phyloP scores from a whole-genome alignment of 1,284 basidiomycete species.

The Xerocomus nothofagi region DNA sequence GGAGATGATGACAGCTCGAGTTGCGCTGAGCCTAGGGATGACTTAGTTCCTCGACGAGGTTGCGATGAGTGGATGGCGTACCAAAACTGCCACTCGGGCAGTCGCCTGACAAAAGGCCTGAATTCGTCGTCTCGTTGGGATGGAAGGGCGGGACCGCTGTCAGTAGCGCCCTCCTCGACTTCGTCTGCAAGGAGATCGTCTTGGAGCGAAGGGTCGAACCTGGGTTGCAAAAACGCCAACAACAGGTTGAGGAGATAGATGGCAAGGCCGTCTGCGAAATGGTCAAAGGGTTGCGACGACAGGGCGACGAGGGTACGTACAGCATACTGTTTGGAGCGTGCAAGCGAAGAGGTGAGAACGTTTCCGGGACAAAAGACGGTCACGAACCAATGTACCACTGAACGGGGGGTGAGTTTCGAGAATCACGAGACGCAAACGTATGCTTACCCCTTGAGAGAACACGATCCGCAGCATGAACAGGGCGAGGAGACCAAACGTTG shows the following conservation, averaged over 20 bases:
- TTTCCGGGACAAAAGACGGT: no score
- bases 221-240: conserved; percentile 87
- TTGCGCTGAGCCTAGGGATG: conserved; percentile 81
- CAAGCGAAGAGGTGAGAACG: no score
- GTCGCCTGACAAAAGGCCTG: conserved; percentile 91
- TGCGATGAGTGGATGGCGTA: conserved; percentile 39
- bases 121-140: conserved; percentile 87
- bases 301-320: conserved; percentile 43
- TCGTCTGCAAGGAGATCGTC: conserved; percentile 93
- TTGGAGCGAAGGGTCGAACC: conserved; percentile 94
- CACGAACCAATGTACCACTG: conserved; percentile 90
- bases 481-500: conserved; percentile 68
- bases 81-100: conserved; percentile 98
- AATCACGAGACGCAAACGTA: not conserved
- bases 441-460: conserved; percentile 84
- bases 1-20: conserved; percentile 83
- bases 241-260: conserved; percentile 93
- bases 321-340: conserved; percentile 52
- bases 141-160: conserved; percentile 44
- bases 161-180: conserved; percentile 86
- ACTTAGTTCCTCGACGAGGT: conserved; percentile 14
- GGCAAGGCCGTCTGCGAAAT: conserved; percentile 72
- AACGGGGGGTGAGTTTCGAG: conserved; percentile 21
- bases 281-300: conserved; percentile 4
- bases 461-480: conserved; percentile 90